Evolutionary conservation across 495 filamentous ascomycete species (phyloP), one percentile per base, ranked within the genome.

Genomic region (Talaromyces ruber): DNA sequence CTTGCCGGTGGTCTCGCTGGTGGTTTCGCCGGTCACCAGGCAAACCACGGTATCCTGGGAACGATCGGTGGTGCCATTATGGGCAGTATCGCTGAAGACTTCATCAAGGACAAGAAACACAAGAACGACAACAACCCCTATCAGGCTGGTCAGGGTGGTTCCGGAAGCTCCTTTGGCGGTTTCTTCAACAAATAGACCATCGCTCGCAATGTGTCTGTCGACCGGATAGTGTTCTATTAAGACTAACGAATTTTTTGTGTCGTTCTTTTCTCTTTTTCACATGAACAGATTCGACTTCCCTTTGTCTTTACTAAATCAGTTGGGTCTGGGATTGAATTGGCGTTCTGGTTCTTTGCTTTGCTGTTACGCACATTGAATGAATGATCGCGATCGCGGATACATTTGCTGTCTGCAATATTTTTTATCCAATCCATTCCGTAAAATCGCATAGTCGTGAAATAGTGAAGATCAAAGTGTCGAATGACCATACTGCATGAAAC

Each of bases 11-110:
- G 75, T 68, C 69, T 74, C 18, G 78, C 75, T 43, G 78, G 76
- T 64, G 75, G 71, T 51, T 78, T 75, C 60, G 72, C 69, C 25
- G 78, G 77, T 64, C 78, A 81, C 76, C 79, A 81, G 72, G 77
- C 73, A 63, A 72, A 77, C 68, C 77, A 80, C 74, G 77, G 78
- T 45, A 66, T 79, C 65, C 76, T 81, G 61, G 77, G 78, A 63
- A 73, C 77, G n/a, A 75, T 81, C 30, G 78, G 78, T 65, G 78
- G 78, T 50, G 78, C 78, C 39, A 76, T 81, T 66, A 71, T 79
- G 5, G 78, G 78, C 18, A 76, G 73, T 65, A 72, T 81, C 26
- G 73, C 75, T 18, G 71, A 80, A 62, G 76, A 80, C 32, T 73
- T 73, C 14, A 63, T 76, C 53, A 79, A 79, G 75, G 76, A 78